phyloP scores from a whole-genome alignment of 1,284 basidiomycete species.

The Malassezia vespertilionis region DNA sequence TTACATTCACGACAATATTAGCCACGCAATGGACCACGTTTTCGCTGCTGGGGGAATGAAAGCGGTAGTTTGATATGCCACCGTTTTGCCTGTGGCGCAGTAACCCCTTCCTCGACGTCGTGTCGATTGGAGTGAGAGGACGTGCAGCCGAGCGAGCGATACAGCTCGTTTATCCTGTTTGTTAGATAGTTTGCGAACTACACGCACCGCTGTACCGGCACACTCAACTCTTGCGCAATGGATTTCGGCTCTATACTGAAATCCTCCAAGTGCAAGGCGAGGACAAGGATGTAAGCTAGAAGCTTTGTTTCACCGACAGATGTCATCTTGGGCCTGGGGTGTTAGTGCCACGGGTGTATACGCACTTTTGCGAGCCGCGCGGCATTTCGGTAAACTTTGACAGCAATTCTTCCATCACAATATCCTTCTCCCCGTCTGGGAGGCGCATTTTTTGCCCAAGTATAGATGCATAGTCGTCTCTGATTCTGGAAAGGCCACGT shows the following conservation, averaged over 20 bases:
- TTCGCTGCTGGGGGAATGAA: slow-evolving; percentile 13
- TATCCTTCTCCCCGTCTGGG: slow-evolving; percentile 10
- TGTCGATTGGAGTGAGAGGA: slow-evolving; percentile 18
- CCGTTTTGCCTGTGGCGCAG: slow-evolving; percentile 19
- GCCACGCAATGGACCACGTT: slow-evolving; percentile 13
- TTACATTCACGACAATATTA: not conserved
- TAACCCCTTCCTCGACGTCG: slow-evolving; percentile 3
- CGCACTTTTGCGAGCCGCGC: slow-evolving; percentile 18
- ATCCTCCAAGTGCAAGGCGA: slow-evolving; percentile 38
- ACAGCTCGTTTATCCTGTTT: slow-evolving; percentile 23
- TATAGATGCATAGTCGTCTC: slow-evolving; percentile 10
- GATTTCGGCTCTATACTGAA: slow-evolving; percentile 30
- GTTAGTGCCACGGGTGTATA: not conserved
- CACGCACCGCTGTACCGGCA: slow-evolving; percentile 18
- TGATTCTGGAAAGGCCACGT: slow-evolving; percentile 2
- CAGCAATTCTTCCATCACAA: slow-evolving; percentile 22
- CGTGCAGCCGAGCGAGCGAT: slow-evolving; percentile 28
- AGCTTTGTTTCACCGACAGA: slow-evolving; percentile 26
- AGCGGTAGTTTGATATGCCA: slow-evolving; percentile 25
- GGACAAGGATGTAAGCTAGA: slow-evolving; percentile 34
- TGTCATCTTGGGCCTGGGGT: slow-evolving; percentile 6
- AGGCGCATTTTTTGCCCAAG: slow-evolving; percentile 20
- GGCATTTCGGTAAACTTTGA: slow-evolving; percentile 20
- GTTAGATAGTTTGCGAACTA: not conserved
- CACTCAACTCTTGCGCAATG: slow-evolving; percentile 17